Conservation (phyloP, 352 stramenopile species). For the Pythium aphanidermatum region DNA sequence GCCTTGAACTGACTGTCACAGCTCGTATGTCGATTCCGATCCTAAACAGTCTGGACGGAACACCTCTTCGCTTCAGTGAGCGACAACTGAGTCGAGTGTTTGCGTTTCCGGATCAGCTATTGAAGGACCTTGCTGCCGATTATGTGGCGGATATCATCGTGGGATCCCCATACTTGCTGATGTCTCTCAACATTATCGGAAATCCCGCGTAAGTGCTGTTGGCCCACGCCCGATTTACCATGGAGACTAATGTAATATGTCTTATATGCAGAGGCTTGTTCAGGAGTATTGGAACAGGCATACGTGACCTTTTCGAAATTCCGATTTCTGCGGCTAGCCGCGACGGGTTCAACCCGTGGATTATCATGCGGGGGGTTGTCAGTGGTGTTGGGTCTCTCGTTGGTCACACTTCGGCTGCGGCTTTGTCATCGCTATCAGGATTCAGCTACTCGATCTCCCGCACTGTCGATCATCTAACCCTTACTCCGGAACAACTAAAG, state of each 20-base stretch:
- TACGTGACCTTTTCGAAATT: constrained; percentile 77
- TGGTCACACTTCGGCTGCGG: constrained; percentile 60
- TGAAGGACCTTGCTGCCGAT: constrained; percentile 77
- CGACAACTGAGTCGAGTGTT: constrained; percentile 64
- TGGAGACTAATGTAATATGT: neutral
- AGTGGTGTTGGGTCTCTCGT: constrained; percentile 64
- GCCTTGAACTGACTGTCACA: constrained; percentile 60
- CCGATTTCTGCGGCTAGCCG: constrained; percentile 47
- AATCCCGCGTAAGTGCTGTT: constrained; percentile 66
- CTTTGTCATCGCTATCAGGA: constrained; percentile 65
- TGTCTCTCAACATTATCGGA: constrained; percentile 83
- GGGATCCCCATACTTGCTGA: constrained; percentile 65
- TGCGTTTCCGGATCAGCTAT: constrained; percentile 62
- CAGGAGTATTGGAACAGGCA: constrained; percentile 53
- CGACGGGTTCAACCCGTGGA: constrained; percentile 74
- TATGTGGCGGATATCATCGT: constrained; percentile 81
- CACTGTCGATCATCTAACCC: constrained; percentile 75
- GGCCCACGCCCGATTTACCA: neutral
- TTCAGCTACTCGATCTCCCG: constrained; percentile 80
- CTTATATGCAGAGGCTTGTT: constrained; percentile 55
- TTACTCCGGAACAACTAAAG: constrained; percentile 52
- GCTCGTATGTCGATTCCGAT: constrained; percentile 71
- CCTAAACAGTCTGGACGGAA: constrained; percentile 79
- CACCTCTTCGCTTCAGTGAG: constrained; percentile 51
- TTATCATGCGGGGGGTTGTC: constrained; percentile 63